Percentiles rank a stretch among this genome's conserved stretches.
Evolutionary conservation across 345 rosid genomes (phyloP).

Genomic region (Hibiscus syriacus): DNA sequence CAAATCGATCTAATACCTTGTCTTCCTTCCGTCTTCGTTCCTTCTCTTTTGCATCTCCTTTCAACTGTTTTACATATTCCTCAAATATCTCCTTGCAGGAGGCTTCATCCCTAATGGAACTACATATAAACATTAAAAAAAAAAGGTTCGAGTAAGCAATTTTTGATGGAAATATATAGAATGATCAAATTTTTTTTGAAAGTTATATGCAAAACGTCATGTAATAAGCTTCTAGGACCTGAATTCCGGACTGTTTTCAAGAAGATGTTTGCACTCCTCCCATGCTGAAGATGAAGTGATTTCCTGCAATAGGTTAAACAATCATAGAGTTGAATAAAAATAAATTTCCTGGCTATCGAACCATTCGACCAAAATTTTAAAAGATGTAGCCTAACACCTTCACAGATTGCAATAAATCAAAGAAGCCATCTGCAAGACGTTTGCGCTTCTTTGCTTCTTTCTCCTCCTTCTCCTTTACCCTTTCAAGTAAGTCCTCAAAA

Average conservation of each 20-base stretch:
- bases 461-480: conserved; percentile 80
- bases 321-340: conserved; percentile 18
- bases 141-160: conserved; percentile 3
- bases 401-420: conserved; percentile 3
- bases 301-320: conserved; percentile 41
- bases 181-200: conserved; percentile 4
- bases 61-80: conserved; percentile 52
- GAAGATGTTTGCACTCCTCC: conserved; percentile 61
- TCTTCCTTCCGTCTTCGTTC: conserved; percentile 59
- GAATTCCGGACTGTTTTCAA: conserved; percentile 72
- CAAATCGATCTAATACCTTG: conserved; percentile 40
- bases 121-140: conserved; percentile 26
- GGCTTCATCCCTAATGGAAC: conserved; percentile 69
- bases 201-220: background rate
- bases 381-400: background rate
- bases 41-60: conserved; percentile 55
- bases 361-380: background rate
- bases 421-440: conserved; percentile 33
- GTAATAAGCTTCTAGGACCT: too few species aligned
- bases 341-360: conserved; percentile 13
- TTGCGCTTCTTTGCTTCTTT: conserved; percentile 77
- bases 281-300: conserved; percentile 71
- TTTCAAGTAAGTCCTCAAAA: conserved; percentile 77
- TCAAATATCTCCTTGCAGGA: conserved; percentile 58
- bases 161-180: background rate